phyloP scores from a whole-genome alignment of 768 basidiomycete genomes.

The Boletus rubroflammeus region DNA sequence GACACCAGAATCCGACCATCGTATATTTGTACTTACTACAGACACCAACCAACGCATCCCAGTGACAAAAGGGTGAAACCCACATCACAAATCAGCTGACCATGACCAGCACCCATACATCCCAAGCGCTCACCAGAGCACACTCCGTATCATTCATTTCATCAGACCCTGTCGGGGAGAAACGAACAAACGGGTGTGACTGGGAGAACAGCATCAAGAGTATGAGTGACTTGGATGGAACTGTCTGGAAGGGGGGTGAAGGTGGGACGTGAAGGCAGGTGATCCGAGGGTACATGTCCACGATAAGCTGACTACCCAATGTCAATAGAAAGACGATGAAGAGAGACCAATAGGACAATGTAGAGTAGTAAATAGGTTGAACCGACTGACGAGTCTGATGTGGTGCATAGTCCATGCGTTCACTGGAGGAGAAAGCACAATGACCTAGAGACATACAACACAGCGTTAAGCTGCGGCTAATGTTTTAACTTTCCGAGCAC shows the following conservation, averaged over 20 bases:
- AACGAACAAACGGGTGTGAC: slow-evolving; percentile 26
- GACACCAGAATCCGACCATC: slow-evolving; percentile 10
- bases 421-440: slow-evolving; percentile 13
- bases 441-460: slow-evolving; percentile 5
- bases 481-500: slow-evolving; percentile 19
- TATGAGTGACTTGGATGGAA: slow-evolving; percentile 9
- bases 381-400: slow-evolving; percentile 9
- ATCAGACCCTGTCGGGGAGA: slow-evolving; percentile 49
- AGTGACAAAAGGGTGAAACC: not conserved
- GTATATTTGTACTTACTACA: slow-evolving; percentile 14
- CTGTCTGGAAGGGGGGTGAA: not conserved
- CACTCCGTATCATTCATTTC: slow-evolving; percentile 33
- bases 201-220: slow-evolving; percentile 25
- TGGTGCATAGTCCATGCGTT: slow-evolving; percentile 19
- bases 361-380: slow-evolving; percentile 29
- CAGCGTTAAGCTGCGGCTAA: slow-evolving; percentile 5
- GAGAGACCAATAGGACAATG: slow-evolving; percentile 21
- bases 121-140: slow-evolving; percentile 46
- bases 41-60: slow-evolving; percentile 10
- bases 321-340: slow-evolving; percentile 10
- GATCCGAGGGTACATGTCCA: slow-evolving; percentile 1
- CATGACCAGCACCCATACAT: slow-evolving; percentile 5
- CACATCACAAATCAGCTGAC: not conserved
- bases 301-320: not conserved
- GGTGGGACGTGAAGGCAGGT: not conserved